A percentile compares a stretch with the other conserved stretches of the same genome.
Conservation (phyloP, 1,284 basidiomycete genomes). For the Phellinidium pouzarii region DNA sequence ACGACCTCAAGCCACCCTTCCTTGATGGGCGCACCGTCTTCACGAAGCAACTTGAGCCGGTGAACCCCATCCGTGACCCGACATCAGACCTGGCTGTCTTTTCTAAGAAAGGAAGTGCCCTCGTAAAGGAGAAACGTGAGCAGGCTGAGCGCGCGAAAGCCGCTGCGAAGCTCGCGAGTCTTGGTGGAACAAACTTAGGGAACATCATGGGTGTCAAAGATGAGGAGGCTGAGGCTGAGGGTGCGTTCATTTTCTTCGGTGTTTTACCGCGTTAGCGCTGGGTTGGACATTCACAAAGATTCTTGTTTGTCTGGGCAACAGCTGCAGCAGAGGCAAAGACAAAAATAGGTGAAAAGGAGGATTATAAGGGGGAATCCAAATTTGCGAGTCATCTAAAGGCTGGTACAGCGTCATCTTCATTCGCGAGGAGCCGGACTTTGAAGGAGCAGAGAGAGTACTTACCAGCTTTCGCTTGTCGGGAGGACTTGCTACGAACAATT, state of each 20-base stretch:
- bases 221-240: conserved; percentile 83
- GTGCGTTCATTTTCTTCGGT: conserved; percentile 39
- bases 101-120: conserved; percentile 87
- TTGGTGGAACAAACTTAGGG: conserved; percentile 90
- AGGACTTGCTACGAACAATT: conserved; percentile 85
- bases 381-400: conserved; percentile 89
- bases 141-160: conserved; percentile 94
- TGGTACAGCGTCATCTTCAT: conserved; percentile 72
- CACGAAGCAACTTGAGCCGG: conserved; percentile 94
- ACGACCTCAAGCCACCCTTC: conserved; percentile 97
- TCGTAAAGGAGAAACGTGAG: conserved; percentile 94
- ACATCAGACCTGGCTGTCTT: conserved; percentile 96
- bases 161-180: conserved; percentile 88
- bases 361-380: conserved; percentile 92
- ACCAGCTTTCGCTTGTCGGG: conserved; percentile 95
- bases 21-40: conserved; percentile 94
- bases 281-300: conserved; percentile 74
- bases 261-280: conserved; percentile 29
- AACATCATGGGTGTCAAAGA: conserved; percentile 98
- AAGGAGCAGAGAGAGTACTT: conserved; percentile 96
- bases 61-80: conserved; percentile 92
- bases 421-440: conserved; percentile 78
- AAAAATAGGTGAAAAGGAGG: conserved; percentile 56
- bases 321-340: conserved; percentile 51
- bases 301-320: conserved; percentile 25